These are phyloP conservation scores for Knoxia roxburghii DNA, from an alignment of 257 asterid genomes.

Conservation along the genomic window DNA sequence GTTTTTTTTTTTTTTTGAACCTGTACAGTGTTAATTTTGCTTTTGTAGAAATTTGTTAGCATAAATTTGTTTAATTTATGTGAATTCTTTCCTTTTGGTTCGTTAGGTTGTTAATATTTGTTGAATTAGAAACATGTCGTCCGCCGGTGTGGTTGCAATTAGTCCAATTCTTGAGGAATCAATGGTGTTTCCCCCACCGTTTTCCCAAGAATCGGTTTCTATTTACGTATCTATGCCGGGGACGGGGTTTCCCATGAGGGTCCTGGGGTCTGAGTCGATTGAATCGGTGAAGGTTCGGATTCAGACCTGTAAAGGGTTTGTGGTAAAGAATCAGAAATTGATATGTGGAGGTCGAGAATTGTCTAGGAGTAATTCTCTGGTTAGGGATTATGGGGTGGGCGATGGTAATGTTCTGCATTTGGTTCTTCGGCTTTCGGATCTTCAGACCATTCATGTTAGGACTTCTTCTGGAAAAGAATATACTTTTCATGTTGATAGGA, in stretches of 20 bases:
- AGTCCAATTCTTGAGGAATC: slow-evolving; percentile 46
- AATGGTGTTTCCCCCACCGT: slow-evolving; percentile 34
- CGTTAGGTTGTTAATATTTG: not conserved
- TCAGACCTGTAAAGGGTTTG: slow-evolving; percentile 65
- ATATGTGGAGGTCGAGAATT: slow-evolving; percentile 79
- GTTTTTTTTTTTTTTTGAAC: slow-evolving; percentile 3
- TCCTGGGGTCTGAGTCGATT: slow-evolving; percentile 65
- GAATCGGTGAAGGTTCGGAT: slow-evolving; percentile 68
- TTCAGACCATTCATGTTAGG: slow-evolving; percentile 55
- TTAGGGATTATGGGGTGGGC: slow-evolving; percentile 67
- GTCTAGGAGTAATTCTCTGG: slow-evolving; percentile 66
- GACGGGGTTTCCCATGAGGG: slow-evolving; percentile 67
- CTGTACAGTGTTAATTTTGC: slow-evolving; percentile 22
- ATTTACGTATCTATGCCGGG: slow-evolving; percentile 62
- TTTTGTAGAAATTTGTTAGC: slow-evolving; percentile 6
- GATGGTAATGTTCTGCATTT: slow-evolving; percentile 80
- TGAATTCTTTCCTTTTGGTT: slow-evolving; percentile 15
- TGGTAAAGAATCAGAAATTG: slow-evolving; percentile 65
- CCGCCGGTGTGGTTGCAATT: slow-evolving; percentile 65
- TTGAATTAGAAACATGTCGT: slow-evolving; percentile 51
- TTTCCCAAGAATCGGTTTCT: slow-evolving; percentile 49
- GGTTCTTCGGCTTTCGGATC: slow-evolving; percentile 67
- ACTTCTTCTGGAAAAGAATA: slow-evolving; percentile 75
- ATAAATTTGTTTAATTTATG: slow-evolving; percentile 16
- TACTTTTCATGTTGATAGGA: slow-evolving; percentile 62